These are phyloP conservation scores for Bipolaris gigantea DNA, from an alignment of 2,329 filamentous ascomycete species.

Conservation along the genomic window DNA sequence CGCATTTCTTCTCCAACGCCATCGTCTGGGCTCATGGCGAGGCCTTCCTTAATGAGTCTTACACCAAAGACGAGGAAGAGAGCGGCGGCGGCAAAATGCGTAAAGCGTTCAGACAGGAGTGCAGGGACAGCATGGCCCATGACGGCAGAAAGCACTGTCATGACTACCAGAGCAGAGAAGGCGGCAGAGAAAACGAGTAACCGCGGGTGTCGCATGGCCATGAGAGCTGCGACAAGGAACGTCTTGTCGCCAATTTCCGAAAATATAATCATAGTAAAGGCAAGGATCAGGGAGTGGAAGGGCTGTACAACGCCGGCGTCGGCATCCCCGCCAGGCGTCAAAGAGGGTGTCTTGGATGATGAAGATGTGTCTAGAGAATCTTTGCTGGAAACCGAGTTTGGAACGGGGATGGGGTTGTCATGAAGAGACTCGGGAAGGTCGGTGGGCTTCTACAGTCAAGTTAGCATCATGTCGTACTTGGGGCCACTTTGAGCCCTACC, in stretches of 20 bases:
- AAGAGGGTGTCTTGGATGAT: constrained; percentile 28
- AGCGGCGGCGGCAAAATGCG: constrained; percentile 79
- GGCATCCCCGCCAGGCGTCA: constrained; percentile 49
- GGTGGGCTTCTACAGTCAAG: constrained; percentile 66
- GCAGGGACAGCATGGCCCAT: constrained; percentile 90
- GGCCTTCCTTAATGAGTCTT: constrained; percentile 81
- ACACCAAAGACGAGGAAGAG: constrained; percentile 89
- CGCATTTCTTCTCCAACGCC: constrained; percentile 97
- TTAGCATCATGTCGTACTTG: constrained; percentile 14
- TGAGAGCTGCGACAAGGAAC: constrained; percentile 92
- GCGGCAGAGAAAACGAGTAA: constrained; percentile 92
- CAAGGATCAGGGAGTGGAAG: constrained; percentile 85
- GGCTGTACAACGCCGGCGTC: constrained; percentile 70
- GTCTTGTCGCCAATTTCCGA: constrained; percentile 99
- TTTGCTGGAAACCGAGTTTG: constrained; percentile 64
- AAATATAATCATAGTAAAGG: constrained; percentile 95
- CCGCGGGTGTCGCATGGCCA: constrained; percentile 98
- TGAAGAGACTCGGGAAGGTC: constrained; percentile 79
- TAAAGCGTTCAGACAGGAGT: constrained; percentile 86
- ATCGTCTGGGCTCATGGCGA: constrained; percentile 85
- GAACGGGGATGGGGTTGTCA: constrained; percentile 71
- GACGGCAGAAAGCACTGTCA: constrained; percentile 93
- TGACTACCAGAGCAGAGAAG: constrained; percentile 85
- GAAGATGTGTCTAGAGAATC: constrained; percentile 52
- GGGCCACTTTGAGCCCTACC: constrained; percentile 22